Percentiles rank a stretch among this genome's conserved stretches.
Conservation (phyloP, 306 rosid genomes). For the Acmispon strigosus region DNA sequence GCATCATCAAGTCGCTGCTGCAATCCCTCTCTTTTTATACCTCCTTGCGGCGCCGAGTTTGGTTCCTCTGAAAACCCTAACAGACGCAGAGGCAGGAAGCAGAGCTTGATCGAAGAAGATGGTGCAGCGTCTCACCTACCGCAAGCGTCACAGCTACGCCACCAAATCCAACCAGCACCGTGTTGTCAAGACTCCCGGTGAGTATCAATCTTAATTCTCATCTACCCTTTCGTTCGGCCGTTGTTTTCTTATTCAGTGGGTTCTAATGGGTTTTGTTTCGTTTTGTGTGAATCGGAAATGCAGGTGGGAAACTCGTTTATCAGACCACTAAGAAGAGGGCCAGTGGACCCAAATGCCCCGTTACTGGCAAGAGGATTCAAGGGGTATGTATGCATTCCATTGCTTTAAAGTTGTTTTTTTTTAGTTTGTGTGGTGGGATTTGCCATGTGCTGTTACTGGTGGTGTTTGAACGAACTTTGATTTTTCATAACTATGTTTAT, state of each 20-base stretch:
- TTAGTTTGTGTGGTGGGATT: neutral
- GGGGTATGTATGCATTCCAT: constrained; percentile 35
- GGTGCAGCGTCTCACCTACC: constrained; percentile 78
- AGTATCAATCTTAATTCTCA: neutral
- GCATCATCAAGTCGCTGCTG: neutral
- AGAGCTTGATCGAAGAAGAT: constrained; percentile 29
- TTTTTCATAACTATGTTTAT: neutral
- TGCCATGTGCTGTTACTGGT: neutral
- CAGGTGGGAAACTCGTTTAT: constrained; percentile 69
- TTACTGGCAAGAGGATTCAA: constrained; percentile 75
- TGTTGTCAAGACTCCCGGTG: constrained; percentile 68
- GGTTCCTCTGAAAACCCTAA: constrained; percentile 32
- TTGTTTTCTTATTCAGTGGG: neutral
- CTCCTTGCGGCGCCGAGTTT: neutral
- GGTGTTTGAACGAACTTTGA: neutral
- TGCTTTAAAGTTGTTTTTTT: neutral
- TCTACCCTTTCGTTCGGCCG: neutral
- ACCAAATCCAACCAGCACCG: constrained; percentile 74
- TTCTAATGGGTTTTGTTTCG: neutral
- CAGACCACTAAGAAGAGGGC: constrained; percentile 79
- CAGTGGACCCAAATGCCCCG: constrained; percentile 73
- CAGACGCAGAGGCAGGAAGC: neutral
- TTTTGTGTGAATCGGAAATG: neutral
- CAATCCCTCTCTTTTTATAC: neutral
- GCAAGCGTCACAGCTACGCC: constrained; percentile 68